Conservation (phyloP, 257 asterid species). For the Penstemon davidsonii region DNA sequence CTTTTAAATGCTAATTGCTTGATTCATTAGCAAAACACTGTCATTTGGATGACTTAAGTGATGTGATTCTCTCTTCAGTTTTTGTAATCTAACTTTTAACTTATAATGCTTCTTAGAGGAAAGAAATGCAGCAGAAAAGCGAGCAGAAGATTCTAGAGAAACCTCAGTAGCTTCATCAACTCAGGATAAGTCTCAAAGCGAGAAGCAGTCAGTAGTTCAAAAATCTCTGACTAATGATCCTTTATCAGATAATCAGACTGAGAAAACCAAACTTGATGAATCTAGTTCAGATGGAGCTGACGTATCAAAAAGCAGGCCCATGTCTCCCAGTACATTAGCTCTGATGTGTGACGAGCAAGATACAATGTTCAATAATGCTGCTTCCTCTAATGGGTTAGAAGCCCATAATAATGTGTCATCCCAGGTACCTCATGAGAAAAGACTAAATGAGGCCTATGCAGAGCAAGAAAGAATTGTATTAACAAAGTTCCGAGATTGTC, state of each 20-base stretch:
- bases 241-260: constrained; percentile 43
- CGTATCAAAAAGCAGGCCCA: constrained; percentile 64
- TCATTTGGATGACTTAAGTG: background rate
- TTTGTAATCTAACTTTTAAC: constrained; percentile 10
- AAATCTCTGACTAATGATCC: constrained; percentile 37
- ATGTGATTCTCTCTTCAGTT: constrained; percentile 12
- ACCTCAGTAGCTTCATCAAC: constrained; percentile 44
- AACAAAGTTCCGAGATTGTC: constrained; percentile 91
- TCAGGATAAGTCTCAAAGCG: constrained; percentile 47
- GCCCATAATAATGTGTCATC: constrained; percentile 45
- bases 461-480: constrained; percentile 92
- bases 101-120: constrained; percentile 46
- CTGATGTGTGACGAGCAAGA: constrained; percentile 95
- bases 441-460: constrained; percentile 53
- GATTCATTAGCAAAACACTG: background rate
- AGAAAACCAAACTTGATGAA: constrained; percentile 45
- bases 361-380: constrained; percentile 56
- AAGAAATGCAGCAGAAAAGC: constrained; percentile 47
- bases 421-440: constrained; percentile 55
- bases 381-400: constrained; percentile 52
- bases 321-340: constrained; percentile 96
- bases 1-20: background rate
- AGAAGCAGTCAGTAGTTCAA: constrained; percentile 43
- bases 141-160: constrained; percentile 50
- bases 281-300: constrained; percentile 65